Conservation (phyloP, 1,284 basidiomycete genomes). For the Ceratobasidium sp. region DNA sequence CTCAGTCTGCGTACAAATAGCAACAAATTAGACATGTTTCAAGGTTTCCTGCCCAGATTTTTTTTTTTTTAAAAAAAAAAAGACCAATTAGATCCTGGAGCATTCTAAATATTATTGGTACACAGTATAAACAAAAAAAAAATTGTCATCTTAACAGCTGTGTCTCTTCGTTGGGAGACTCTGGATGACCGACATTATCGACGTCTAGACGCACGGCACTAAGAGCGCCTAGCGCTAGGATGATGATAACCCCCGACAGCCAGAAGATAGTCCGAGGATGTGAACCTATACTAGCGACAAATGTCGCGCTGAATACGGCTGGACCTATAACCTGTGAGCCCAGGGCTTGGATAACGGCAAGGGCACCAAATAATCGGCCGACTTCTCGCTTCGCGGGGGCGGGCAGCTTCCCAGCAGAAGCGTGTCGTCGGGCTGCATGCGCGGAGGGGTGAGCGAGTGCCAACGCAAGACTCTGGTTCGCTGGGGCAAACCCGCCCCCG, state of each 20-base stretch:
- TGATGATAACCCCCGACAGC: conserved; percentile 23
- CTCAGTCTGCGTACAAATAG: background rate
- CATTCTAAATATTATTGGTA: no score
- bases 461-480: conserved; percentile 69
- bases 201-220: background rate
- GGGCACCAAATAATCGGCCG: conserved; percentile 72
- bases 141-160: conserved; percentile 5
- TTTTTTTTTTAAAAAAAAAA: no score
- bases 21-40: no score
- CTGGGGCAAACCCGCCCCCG: conserved; percentile 67
- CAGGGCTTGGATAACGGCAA: conserved; percentile 65
- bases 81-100: no score
- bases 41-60: no score
- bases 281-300: conserved; percentile 64
- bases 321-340: conserved; percentile 60
- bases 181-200: background rate
- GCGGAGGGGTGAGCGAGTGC: conserved; percentile 58
- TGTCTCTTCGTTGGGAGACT: conserved; percentile 6
- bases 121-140: no score
- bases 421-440: conserved; percentile 5
- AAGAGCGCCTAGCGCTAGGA: conserved; percentile 18
- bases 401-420: background rate
- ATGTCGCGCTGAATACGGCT: conserved; percentile 65
- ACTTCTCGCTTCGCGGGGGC: conserved; percentile 36
- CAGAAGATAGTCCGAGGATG: conserved; percentile 61